Evolutionary conservation across 2,329 filamentous ascomycete genomes (phyloP), one percentile per base, ranked within the genome.

Genomic region (Diaporthe velutina): DNA sequence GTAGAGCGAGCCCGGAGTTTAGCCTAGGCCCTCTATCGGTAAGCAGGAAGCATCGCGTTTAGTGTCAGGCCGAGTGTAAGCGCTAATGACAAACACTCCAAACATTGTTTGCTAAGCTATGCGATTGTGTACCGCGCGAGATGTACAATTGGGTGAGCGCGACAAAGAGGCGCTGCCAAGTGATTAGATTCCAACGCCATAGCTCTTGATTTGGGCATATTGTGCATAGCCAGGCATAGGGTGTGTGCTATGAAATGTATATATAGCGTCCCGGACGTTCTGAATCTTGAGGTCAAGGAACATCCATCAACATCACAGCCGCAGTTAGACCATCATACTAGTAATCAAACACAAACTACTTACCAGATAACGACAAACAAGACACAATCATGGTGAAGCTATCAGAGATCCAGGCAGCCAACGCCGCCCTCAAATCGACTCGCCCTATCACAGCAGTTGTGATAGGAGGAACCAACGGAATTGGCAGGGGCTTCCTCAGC

Each of bases 391-490:
- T 64, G 60, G 60, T 64, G 28, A 64, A 64, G 60, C 28, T 64
- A 22, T 64, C 60, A 48, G 40, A 64, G 40, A 5, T 64, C 25
- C 40, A n/a, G 60, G 60, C 60, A 48, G 60, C 60, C 6, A 64
- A 64, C 17, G 40, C 60, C 60, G 60, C 60, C 40, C 60, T 64
- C 38, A 72, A 74, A 40, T 66, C 74, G 9, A 64, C 71, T 40
- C 73, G 60, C 5, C 61, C 75, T 38, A 55, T 74, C 57, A 75
- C 73, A 78, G 68, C 77, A 82, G 60, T 78, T 19, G 75, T 82
- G 61, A 81, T 86, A 8, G 85, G 86, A 50, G 87, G 83, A 54
- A 88, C 87, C 13, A 83, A 81, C 67, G 87, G 87, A 30, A 88
- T 89, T 58, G 87, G 87, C n/a, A 79, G 83, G 71, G 81, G 81